Base-by-base conservation (phyloP, 345 rosid species). In the Physaria fendleri region DNA sequence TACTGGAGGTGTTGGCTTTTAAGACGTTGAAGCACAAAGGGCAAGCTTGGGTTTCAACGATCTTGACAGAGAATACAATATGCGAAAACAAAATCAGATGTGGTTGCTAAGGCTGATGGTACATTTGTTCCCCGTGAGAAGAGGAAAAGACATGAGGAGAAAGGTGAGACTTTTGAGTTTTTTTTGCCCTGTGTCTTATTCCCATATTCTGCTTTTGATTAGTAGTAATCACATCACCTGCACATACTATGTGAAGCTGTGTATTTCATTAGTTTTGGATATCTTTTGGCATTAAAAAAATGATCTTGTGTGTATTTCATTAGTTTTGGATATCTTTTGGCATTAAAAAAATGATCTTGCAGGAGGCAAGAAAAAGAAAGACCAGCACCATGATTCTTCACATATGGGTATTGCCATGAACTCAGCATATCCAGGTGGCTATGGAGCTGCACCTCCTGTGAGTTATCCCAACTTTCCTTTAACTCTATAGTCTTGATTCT, bases 21-120 rank as follows among this genome's bases (percentile, higher is more conserved):
- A 89, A 87, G 87, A 94, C 97, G 18, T 59, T 94, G 78, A 94
- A 94, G 72, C 99, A 90, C 71, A 87, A 94, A 74, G 99, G 99
- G 4, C 99, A 94, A 77, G 96, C 97, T 76, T 94, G 99, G 99
- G 85, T 94, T 6, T 25, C 42, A 15, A 50, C 1, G 3, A 15
- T 62, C 5, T 71, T 17, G 43, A 50, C 79, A 93, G 99, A 90
- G 96, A 76, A 85, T 94, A 74, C 95, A 85, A 64, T 90, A 68
- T 75, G 97, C 97, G 17, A 90, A 90, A 76, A 77, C 96, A 3
- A 94, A 94, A 67, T 90, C 97, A 37, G 99, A 94, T 76, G 70
- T 90, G 55, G 61, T 94, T 59, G 84, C 99, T 39, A 94, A 87
- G 77, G 96, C 97, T 4, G 97, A 94, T 79, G 99, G 99, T 40